A percentile compares a stretch with the other conserved stretches of the same genome.
Conservation (phyloP, 1,284 basidiomycete genomes). For the Cryptococcus depauperatus region DNA sequence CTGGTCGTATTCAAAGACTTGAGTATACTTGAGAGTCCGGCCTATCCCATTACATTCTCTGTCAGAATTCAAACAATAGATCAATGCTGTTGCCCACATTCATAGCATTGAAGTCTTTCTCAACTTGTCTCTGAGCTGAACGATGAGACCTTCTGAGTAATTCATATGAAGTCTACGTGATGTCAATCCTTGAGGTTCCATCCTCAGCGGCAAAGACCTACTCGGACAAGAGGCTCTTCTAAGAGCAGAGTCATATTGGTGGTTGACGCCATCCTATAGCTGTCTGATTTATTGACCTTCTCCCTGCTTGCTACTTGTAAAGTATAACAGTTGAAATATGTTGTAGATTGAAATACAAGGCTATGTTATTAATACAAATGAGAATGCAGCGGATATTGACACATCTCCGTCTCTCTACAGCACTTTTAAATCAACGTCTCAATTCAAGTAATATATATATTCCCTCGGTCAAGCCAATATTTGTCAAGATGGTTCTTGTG, state of each 20-base stretch:
- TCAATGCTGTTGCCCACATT: slow-evolving; percentile 16
- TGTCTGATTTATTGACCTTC: too few species aligned
- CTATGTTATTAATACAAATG: too few species aligned
- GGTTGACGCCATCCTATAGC: too few species aligned
- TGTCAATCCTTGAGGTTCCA: slow-evolving; percentile 4
- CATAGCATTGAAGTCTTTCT: slow-evolving; percentile 43
- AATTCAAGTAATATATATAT: neutral
- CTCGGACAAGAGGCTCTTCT: slow-evolving; percentile 40
- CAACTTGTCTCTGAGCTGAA: slow-evolving; percentile 44
- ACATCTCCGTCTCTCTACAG: too few species aligned
- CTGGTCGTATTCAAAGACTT: slow-evolving; percentile 15
- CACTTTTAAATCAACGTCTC: neutral
- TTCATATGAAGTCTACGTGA: slow-evolving; percentile 42
- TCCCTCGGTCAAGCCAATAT: neutral
- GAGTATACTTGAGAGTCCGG: slow-evolving; percentile 17
- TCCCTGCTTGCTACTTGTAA: too few species aligned
- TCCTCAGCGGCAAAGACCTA: slow-evolving; percentile 3
- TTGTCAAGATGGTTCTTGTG: slow-evolving; percentile 62
- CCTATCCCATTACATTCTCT: slow-evolving; percentile 3
- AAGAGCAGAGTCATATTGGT: slow-evolving; percentile 35
- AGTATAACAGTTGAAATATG: too few species aligned
- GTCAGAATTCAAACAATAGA: neutral
- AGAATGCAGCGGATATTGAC: too few species aligned
- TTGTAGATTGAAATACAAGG: too few species aligned
- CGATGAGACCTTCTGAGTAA: slow-evolving; percentile 42